phyloP scores from a whole-genome alignment of 768 basidiomycete species.

The Tephrocybe sp. region DNA sequence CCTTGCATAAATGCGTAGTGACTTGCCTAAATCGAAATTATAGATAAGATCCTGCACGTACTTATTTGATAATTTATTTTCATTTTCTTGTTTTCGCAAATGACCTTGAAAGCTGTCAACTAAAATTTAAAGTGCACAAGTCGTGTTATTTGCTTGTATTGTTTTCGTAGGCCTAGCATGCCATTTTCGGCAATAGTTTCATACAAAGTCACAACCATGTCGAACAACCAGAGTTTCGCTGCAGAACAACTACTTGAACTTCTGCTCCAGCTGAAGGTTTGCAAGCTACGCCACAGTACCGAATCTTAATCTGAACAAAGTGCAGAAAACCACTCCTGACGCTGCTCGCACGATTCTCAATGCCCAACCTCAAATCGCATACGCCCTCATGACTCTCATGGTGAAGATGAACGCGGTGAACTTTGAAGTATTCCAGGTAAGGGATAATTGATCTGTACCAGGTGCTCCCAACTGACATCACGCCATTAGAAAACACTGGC shows the following conservation, averaged over 20 bases:
- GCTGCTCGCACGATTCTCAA: slow-evolving; percentile 70
- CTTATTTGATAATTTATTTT: background rate
- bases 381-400: slow-evolving; percentile 76
- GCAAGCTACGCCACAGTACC: background rate
- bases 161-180: background rate
- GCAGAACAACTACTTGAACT: slow-evolving; percentile 73
- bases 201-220: slow-evolving; percentile 36
- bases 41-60: too few relatives aligned
- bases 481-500: slow-evolving; percentile 59
- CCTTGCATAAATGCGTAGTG: background rate
- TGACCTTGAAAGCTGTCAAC: too few relatives aligned
- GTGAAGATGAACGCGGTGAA: slow-evolving; percentile 75
- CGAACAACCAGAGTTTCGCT: slow-evolving; percentile 48
- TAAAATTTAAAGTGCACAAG: background rate
- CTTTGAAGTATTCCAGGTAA: slow-evolving; percentile 73
- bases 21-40: too few relatives aligned
- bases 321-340: slow-evolving; percentile 71
- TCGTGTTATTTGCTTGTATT: slow-evolving; percentile 11
- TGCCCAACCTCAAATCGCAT: slow-evolving; percentile 73
- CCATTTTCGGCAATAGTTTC: background rate
- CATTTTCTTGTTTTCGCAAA: background rate
- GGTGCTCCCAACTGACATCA: background rate
- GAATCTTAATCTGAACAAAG: background rate
- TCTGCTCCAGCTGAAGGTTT: slow-evolving; percentile 71
- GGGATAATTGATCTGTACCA: slow-evolving; percentile 5